Conservation (phyloP, 139 green algal genomes). For the Prasinococcaceae sp. region DNA sequence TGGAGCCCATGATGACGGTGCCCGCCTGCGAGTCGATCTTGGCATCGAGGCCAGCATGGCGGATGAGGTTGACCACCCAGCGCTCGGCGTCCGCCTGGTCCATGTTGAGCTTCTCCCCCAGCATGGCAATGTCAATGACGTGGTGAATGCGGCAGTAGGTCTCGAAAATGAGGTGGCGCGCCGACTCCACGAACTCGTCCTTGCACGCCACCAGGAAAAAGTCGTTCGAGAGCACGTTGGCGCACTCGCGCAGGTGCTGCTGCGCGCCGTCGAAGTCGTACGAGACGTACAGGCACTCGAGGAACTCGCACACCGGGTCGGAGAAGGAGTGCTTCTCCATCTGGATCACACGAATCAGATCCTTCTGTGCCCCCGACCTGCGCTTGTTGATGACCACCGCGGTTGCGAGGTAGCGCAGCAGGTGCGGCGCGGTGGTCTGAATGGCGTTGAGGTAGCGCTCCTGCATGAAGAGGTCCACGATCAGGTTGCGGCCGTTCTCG, state of each 20-base stretch:
- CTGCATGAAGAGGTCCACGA: constrained; percentile 93
- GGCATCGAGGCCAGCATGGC: constrained; percentile 80
- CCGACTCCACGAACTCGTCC: constrained; percentile 88
- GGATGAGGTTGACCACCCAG: constrained; percentile 92
- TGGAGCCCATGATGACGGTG: constrained; percentile 84
- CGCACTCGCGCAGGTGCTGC: constrained; percentile 74
- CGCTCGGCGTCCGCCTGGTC: constrained; percentile 35
- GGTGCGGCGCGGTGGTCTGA: constrained; percentile 75
- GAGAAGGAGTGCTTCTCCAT: constrained; percentile 37
- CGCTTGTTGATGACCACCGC: constrained; percentile 87
- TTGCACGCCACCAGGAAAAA: constrained; percentile 75
- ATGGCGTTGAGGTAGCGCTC: constrained; percentile 65
- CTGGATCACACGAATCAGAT: constrained; percentile 57
- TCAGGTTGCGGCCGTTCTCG: constrained; percentile 76
- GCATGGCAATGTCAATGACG: constrained; percentile 76
- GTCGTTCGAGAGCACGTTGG: constrained; percentile 64
- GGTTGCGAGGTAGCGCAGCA: constrained; percentile 80
- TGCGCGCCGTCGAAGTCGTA: constrained; percentile 96
- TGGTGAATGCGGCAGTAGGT: constrained; percentile 83
- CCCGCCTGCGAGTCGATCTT: constrained; percentile 87
- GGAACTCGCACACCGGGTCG: constrained; percentile 80
- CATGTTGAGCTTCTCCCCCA: constrained; percentile 77
- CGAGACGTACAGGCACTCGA: constrained; percentile 77
- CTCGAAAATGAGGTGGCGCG: constrained; percentile 93
- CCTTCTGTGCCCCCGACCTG: constrained; percentile 68